Conservation (phyloP, 306 rosid species). For the Rosa chinensis region DNA sequence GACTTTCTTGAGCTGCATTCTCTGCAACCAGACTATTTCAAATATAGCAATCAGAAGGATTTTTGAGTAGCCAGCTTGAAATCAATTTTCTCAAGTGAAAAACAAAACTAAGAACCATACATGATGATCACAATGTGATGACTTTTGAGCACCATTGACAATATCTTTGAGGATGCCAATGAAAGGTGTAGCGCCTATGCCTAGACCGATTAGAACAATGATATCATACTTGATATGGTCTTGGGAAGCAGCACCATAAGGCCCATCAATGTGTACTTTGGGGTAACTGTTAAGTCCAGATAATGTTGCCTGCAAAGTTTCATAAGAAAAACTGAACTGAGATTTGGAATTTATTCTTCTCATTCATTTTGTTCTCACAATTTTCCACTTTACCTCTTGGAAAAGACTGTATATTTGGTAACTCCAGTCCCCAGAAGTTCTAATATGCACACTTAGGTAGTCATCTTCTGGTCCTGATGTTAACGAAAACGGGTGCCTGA, state of each 20-base stretch:
- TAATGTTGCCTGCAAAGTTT: conserved; percentile 45
- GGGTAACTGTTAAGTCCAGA: conserved; percentile 50
- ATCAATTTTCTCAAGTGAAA: neutral
- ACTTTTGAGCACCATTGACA: conserved; percentile 32
- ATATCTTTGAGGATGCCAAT: conserved; percentile 85
- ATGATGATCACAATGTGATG: conserved; percentile 25
- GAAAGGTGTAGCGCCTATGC: conserved; percentile 94
- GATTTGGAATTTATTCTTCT: neutral
- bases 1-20: conserved; percentile 49
- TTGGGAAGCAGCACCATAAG: conserved; percentile 85
- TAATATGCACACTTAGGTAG: conserved; percentile 76
- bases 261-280: conserved; percentile 80
- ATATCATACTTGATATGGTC: conserved; percentile 81
- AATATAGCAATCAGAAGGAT: neutral
- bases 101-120: conserved; percentile 21
- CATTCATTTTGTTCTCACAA: neutral
- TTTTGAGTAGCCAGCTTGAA: neutral
- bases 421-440: conserved; percentile 92
- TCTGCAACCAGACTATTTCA: conserved; percentile 50
- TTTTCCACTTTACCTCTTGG: conserved; percentile 59
- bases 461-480: conserved; percentile 88
- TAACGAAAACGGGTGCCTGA: conserved; percentile 94
- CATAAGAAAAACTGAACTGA: neutral
- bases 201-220: conserved; percentile 74
- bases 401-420: conserved; percentile 60